Conservation (phyloP, 2,329 filamentous ascomycete species). For the Penicillium digitatum region DNA sequence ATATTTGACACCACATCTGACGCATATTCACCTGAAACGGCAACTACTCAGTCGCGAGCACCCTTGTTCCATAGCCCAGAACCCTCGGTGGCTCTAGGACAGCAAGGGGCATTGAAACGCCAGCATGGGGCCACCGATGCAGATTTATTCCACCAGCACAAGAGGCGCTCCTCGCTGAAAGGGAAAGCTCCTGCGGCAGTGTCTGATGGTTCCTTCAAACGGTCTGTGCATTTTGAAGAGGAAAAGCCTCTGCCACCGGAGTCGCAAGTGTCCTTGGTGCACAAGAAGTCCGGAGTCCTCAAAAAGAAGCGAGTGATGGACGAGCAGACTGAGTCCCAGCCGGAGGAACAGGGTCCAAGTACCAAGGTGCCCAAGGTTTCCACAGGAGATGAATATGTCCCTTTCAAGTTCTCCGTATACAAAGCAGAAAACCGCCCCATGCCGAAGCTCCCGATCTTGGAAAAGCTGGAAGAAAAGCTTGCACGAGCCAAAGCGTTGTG, state of each 20-base stretch:
- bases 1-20: constrained; percentile 5
- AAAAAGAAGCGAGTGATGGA: constrained; percentile 29
- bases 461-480: constrained; percentile 19
- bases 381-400: constrained; percentile 13
- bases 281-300: background rate
- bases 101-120: background rate
- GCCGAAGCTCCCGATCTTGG: constrained; percentile 36
- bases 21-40: background rate
- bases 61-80: constrained; percentile 5
- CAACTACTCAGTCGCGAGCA: background rate
- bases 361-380: constrained; percentile 27
- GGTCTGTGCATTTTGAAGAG: constrained; percentile 7
- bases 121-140: background rate
- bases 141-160: background rate
- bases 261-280: background rate
- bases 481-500: constrained; percentile 25
- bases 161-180: constrained; percentile 8
- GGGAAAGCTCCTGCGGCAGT: background rate
- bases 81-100: background rate
- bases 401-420: constrained; percentile 17
- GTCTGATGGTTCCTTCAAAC: background rate
- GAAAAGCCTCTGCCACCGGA: background rate
- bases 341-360: constrained; percentile 11
- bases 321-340: constrained; percentile 17
- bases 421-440: constrained; percentile 19